A percentile compares a stretch with the other conserved stretches of the same genome.
Conservation (phyloP, 139 green algal genomes). For the Eudorina sp. region DNA sequence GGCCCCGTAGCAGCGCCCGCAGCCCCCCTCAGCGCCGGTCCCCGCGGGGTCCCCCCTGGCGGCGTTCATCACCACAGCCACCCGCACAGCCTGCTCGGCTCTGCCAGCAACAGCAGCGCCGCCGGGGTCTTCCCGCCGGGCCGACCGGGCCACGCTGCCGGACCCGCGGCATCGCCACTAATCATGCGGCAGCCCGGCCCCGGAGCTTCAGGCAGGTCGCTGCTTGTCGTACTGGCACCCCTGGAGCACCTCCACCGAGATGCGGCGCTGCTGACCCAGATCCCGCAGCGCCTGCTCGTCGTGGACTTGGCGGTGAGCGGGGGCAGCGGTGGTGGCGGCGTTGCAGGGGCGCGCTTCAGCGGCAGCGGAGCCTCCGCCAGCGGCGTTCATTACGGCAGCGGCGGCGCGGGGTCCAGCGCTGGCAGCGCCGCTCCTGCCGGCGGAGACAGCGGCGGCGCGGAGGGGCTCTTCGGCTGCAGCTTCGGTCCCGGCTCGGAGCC, state of each 20-base stretch:
- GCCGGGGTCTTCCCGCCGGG: not conserved
- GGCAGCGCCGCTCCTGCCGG: too few relatives aligned
- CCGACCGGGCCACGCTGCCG: not conserved
- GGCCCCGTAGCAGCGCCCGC: not conserved
- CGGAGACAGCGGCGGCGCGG: not conserved
- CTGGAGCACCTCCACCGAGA: constrained; percentile 25
- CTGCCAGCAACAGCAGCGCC: constrained; percentile 8
- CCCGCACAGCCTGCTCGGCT: not conserved
- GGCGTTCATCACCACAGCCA: not conserved
- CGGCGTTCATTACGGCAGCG: not conserved
- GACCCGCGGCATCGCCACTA: not conserved
- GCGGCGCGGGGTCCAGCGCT: not conserved
- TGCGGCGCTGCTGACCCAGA: not conserved
- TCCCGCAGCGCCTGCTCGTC: constrained; percentile 23
- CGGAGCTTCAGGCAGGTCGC: not conserved
- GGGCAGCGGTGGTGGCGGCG: not conserved
- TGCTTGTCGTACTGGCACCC: constrained; percentile 23
- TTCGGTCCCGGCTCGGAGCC: not conserved
- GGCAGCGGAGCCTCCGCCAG: not conserved
- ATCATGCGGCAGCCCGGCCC: not conserved
- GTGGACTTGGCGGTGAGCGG: not conserved
- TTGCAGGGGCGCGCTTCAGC: too few relatives aligned
- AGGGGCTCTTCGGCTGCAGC: not conserved
- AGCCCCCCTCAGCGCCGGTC: not conserved
- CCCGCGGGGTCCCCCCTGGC: not conserved